phyloP scores from a whole-genome alignment of 495 filamentous ascomycete genomes.

The Podospora pseudopauciseta region DNA sequence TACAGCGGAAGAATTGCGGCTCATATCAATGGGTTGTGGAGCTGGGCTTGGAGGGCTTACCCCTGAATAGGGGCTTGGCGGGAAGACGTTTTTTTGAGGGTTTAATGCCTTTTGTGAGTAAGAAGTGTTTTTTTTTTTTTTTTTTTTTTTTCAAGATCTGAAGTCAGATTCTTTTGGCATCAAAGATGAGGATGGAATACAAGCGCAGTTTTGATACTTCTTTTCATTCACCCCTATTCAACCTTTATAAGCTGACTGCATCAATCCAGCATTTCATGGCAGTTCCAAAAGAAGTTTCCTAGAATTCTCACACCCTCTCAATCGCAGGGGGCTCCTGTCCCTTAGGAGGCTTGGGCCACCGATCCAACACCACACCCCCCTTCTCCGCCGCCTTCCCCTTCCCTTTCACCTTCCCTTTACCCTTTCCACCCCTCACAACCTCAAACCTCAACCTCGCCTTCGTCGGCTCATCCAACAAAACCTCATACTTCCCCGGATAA shows the following conservation, averaged over 20 bases:
- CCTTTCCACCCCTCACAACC: conserved; percentile 37
- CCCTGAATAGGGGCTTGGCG: no score
- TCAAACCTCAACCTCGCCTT: conserved; percentile 38
- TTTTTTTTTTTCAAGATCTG: no score
- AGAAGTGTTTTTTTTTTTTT: no score
- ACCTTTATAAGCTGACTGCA: no score
- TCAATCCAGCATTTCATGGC: no score
- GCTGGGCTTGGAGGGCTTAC: not conserved
- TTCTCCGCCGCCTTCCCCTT: not conserved
- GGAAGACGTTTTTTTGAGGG: no score
- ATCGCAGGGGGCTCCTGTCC: not conserved
- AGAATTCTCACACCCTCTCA: not conserved
- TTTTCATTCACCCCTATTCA: no score
- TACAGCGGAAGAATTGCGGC: not conserved
- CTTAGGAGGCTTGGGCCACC: not conserved
- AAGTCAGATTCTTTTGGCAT: no score
- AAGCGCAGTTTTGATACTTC: no score
- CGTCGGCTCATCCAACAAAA: conserved; percentile 53
- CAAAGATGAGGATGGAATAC: no score
- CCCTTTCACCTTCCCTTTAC: not conserved
- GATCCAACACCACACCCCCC: not conserved
- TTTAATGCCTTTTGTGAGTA: no score
- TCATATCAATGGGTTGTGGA: not conserved
- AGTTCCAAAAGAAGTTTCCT: no score
- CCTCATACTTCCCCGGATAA: conserved; percentile 61